phyloP scores from a whole-genome alignment of 257 asterid genomes.

The Primulina huaijiensis region DNA sequence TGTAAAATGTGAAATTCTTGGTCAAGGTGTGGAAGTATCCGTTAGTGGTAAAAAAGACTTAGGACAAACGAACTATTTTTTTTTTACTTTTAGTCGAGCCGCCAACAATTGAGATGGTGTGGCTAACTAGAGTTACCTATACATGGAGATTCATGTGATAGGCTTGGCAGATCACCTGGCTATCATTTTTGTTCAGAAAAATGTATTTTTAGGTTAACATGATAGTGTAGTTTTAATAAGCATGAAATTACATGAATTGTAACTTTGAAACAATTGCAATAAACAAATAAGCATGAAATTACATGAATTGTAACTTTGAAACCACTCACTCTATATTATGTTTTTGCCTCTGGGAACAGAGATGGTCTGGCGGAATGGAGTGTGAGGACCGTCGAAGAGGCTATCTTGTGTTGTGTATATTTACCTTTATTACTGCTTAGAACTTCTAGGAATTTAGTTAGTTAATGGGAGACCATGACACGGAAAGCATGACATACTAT shows the following conservation, averaged over 20 bases:
- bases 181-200: too few species aligned
- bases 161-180: too few species aligned
- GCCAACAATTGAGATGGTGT: too few species aligned
- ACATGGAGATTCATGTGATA: too few species aligned
- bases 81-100: too few species aligned
- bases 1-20: not conserved
- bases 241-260: not conserved
- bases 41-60: not conserved
- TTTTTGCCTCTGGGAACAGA: not conserved
- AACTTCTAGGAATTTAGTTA: constrained; percentile 13
- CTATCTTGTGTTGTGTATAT: not conserved
- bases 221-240: not conserved
- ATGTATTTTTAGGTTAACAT: not conserved
- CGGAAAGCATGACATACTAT: constrained; percentile 4
- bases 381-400: not conserved
- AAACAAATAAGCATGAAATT: not conserved
- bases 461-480: constrained; percentile 14
- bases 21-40: not conserved
- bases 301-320: not conserved
- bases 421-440: not conserved
- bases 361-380: not conserved
- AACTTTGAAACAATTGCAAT: too few species aligned
- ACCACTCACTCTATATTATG: not conserved
- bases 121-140: too few species aligned
- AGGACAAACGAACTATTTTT: not conserved